Evolutionary conservation across 2,329 filamentous ascomycete species (phyloP).

Genomic region (Penicillium rolfsii): DNA sequence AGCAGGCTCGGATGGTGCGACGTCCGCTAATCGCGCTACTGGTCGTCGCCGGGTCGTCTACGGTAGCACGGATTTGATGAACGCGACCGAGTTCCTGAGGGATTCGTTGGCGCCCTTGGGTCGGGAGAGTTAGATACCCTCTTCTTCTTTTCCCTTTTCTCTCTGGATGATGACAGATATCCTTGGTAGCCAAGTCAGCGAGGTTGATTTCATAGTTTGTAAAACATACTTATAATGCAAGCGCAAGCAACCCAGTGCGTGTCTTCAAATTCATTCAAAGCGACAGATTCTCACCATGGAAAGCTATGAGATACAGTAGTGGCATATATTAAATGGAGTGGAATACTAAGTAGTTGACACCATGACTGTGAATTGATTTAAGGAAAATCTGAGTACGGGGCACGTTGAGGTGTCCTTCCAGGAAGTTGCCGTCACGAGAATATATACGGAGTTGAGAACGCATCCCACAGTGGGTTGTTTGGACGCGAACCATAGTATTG

Average conservation of each 20-base stretch:
- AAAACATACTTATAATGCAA: conserved; percentile 30
- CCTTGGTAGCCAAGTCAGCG: not conserved
- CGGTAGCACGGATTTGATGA: conserved; percentile 79
- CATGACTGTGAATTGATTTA: too few species aligned
- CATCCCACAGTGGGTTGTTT: too few species aligned
- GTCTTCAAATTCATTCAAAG: not conserved
- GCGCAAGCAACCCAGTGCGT: conserved; percentile 9
- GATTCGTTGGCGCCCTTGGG: conserved; percentile 62
- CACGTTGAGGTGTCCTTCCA: too few species aligned
- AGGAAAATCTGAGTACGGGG: too few species aligned
- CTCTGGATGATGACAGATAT: conserved; percentile 6
- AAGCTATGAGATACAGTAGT: too few species aligned
- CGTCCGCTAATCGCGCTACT: conserved; percentile 34
- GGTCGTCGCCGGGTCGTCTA: conserved; percentile 82
- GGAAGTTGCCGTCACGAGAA: too few species aligned
- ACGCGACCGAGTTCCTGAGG: conserved; percentile 63
- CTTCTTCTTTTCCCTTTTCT: not conserved
- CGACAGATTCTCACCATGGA: too few species aligned
- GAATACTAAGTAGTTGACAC: too few species aligned
- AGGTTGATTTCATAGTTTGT: conserved; percentile 15
- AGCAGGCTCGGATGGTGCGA: conserved; percentile 55
- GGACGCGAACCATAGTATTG: too few species aligned
- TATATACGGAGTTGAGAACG: too few species aligned
- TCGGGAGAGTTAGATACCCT: conserved; percentile 51
- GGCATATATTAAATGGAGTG: too few species aligned